Percentiles rank a stretch among this genome's conserved stretches.
phyloP scores from a whole-genome alignment of 768 basidiomycete genomes.

The Pleurotus citrinopileatus region DNA sequence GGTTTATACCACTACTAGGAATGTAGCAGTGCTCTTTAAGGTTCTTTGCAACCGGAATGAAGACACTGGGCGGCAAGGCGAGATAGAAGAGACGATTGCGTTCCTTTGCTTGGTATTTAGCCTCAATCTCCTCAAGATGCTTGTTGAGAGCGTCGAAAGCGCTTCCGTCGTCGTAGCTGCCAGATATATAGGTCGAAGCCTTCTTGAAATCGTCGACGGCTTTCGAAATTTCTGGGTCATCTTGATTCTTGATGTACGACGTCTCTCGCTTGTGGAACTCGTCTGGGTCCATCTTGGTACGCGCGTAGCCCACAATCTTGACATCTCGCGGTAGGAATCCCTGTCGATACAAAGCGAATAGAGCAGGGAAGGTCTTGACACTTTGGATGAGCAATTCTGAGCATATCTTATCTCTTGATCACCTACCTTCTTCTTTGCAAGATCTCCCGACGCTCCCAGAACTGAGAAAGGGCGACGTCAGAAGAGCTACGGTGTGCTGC shows the following conservation, averaged over 20 bases:
- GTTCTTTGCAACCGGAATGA: slow-evolving; percentile 83
- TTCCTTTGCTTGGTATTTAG: slow-evolving; percentile 56
- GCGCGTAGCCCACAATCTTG: slow-evolving; percentile 94
- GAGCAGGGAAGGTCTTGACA: slow-evolving; percentile 85
- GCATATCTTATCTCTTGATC: slow-evolving; percentile 4
- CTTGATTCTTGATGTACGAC: slow-evolving; percentile 79
- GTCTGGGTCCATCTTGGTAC: slow-evolving; percentile 86
- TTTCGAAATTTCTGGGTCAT: slow-evolving; percentile 52
- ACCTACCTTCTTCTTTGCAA: slow-evolving; percentile 97
- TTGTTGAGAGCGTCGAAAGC: slow-evolving; percentile 78
- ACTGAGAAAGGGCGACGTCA: slow-evolving; percentile 45
- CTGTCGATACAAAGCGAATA: slow-evolving; percentile 84
- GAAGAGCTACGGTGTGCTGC: slow-evolving; percentile 3
- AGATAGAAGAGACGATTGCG: slow-evolving; percentile 93
- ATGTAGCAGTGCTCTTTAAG: slow-evolving; percentile 81
- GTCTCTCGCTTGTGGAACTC: slow-evolving; percentile 86
- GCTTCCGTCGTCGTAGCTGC: slow-evolving; percentile 82
- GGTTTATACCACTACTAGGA: slow-evolving; percentile 66
- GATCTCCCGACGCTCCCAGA: slow-evolving; percentile 93
- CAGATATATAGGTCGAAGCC: slow-evolving; percentile 77
- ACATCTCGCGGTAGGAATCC: slow-evolving; percentile 79
- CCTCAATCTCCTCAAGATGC: slow-evolving; percentile 77
- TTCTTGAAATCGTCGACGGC: slow-evolving; percentile 84
- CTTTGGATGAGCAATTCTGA: slow-evolving; percentile 13
- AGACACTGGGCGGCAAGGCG: slow-evolving; percentile 96